phyloP scores from a whole-genome alignment of 192 early-diverging fungal genomes.

The Phycomyces nitens region DNA sequence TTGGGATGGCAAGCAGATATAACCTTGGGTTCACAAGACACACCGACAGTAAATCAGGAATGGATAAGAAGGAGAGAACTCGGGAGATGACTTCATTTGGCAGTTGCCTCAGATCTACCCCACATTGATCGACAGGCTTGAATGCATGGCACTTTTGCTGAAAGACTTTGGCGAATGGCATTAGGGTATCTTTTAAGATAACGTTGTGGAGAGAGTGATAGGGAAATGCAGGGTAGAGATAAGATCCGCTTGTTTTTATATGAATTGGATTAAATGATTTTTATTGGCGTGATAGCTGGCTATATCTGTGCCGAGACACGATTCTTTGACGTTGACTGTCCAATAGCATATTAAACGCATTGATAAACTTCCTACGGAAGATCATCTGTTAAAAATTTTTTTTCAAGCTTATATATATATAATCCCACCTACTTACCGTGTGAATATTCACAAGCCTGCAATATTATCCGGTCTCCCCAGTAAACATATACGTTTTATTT shows the following conservation, averaged over 20 bases:
- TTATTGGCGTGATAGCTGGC: slow-evolving; percentile 4
- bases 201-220: slow-evolving; percentile 8
- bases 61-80: slow-evolving; percentile 9
- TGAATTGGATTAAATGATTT: slow-evolving; percentile 1
- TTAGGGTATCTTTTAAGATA: background rate
- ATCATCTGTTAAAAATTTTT: no score
- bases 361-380: no score
- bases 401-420: slow-evolving; percentile 13
- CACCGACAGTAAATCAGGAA: slow-evolving; percentile 15
- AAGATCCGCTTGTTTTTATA: slow-evolving; percentile 13
- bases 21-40: slow-evolving; percentile 1
- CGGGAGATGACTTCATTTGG: slow-evolving; percentile 21
- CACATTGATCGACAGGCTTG: background rate
- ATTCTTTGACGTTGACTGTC: background rate
- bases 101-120: slow-evolving; percentile 11
- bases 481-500: no score
- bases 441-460: no score
- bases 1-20: slow-evolving; percentile 6
- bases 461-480: no score
- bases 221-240: slow-evolving; percentile 7
- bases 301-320: slow-evolving; percentile 5
- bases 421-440: no score
- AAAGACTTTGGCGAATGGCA: background rate
- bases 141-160: slow-evolving; percentile 8
- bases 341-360: no score